Percentiles rank a stretch among this genome's conserved stretches.
Evolutionary conservation across 1,139 yeast genomes (phyloP).

Genomic region (Yarrowia galli): DNA sequence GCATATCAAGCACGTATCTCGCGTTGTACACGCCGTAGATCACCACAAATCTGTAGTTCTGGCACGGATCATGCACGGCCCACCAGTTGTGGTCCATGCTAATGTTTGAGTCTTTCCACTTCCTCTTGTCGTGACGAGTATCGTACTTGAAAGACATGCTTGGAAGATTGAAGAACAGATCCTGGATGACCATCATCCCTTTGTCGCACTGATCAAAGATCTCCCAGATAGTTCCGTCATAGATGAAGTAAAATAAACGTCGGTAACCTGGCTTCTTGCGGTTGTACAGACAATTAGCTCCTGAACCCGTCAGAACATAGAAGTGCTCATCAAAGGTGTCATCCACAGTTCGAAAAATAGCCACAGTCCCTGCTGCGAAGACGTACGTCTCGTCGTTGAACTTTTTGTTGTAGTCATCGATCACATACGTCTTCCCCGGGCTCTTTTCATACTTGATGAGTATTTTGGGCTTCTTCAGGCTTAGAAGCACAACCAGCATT

Average conservation of each 20-base stretch:
- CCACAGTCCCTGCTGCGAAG: background rate
- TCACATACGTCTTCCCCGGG: background rate
- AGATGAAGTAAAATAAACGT: background rate
- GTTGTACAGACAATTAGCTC: background rate
- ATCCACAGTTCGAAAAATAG: background rate
- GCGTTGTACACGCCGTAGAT: slow-evolving; percentile 6
- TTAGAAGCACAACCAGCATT: background rate
- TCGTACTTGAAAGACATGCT: background rate
- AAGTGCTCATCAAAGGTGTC: background rate
- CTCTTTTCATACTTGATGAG: background rate
- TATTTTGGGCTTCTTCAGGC: background rate
- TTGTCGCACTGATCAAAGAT: background rate
- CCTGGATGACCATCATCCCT: background rate
- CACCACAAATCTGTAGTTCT: slow-evolving; percentile 1
- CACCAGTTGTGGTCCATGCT: slow-evolving; percentile 1
- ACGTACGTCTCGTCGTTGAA: background rate
- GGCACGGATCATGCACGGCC: slow-evolving; percentile 4
- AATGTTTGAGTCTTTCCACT: background rate
- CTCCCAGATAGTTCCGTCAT: slow-evolving; percentile 11
- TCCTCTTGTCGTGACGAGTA: background rate
- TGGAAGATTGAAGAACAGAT: background rate
- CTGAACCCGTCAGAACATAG: background rate
- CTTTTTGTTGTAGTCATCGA: background rate
- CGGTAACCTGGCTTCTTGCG: background rate
- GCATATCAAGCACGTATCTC: slow-evolving; percentile 12